A percentile compares a stretch with the other conserved stretches of the same genome.
Evolutionary conservation across 2,329 filamentous ascomycete species (phyloP).

Genomic region (Colletotrichum orbiculare): DNA sequence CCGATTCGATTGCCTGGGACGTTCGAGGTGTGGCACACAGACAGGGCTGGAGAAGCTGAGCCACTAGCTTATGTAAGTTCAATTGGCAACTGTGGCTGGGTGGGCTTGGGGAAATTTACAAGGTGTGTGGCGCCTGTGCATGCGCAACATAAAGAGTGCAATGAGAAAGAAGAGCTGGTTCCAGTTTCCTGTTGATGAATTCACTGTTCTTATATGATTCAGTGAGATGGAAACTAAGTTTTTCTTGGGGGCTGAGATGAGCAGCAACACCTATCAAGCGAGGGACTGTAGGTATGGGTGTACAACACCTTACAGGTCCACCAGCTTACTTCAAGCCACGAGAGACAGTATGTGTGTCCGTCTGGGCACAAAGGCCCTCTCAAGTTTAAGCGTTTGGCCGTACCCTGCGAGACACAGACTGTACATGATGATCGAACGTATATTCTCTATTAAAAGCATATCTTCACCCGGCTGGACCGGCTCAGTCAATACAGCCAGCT

Average conservation of each 20-base stretch:
- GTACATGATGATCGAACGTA: constrained; percentile 21
- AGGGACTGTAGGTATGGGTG: no score
- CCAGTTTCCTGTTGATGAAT: no score
- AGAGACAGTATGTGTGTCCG: no score
- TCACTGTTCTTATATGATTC: no score
- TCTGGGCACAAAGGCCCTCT: background rate
- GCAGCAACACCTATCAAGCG: no score
- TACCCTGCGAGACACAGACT: background rate
- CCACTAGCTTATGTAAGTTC: background rate
- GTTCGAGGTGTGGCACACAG: constrained; percentile 26
- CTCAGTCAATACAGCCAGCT: constrained; percentile 13
- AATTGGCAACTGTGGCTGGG: background rate
- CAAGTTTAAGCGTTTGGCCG: background rate
- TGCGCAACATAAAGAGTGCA: no score
- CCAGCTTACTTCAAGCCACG: no score
- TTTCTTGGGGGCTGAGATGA: no score
- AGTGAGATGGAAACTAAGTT: no score
- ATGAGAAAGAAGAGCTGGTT: no score
- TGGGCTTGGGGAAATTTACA: background rate
- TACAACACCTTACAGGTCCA: no score
- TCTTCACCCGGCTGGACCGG: constrained; percentile 23
- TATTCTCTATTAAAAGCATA: constrained; percentile 33
- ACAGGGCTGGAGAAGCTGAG: constrained; percentile 23
- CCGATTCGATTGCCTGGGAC: constrained; percentile 24
- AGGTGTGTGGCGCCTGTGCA: background rate